Evolutionary conservation across 768 basidiomycete genomes (phyloP).

Genomic region (Suillus plorans): DNA sequence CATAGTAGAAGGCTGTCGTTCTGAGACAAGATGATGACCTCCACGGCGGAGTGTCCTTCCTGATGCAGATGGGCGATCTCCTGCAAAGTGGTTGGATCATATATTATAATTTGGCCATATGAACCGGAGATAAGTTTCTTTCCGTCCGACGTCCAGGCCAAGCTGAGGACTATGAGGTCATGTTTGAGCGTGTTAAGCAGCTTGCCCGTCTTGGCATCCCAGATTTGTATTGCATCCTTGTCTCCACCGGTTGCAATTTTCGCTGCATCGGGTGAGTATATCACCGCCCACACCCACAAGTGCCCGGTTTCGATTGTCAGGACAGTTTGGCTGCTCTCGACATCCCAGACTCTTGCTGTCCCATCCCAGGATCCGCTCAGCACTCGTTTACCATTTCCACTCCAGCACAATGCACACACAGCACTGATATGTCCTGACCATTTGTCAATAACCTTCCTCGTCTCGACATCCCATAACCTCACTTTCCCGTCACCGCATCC

Average conservation of each 20-base stretch:
- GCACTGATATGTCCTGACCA: not conserved
- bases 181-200: not conserved
- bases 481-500: not conserved
- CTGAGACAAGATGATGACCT: no score
- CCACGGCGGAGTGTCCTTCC: no score
- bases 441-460: not conserved
- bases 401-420: not conserved
- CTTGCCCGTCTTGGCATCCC: not conserved
- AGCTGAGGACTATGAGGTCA: accelerated
- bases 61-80: no score
- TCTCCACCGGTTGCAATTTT: not conserved
- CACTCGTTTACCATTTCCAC: not conserved
- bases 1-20: no score
- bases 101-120: not conserved
- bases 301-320: not conserved
- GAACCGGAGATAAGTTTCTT: not conserved
- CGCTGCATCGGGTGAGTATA: not conserved
- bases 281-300: not conserved
- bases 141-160: not conserved
- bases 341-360: not conserved
- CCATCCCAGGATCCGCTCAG: not conserved
- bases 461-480: not conserved
- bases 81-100: not conserved
- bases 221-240: not conserved
- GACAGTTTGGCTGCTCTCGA: not conserved